Evolutionary conservation across 495 filamentous ascomycete species (phyloP).

Genomic region (Xylaria longipes): DNA sequence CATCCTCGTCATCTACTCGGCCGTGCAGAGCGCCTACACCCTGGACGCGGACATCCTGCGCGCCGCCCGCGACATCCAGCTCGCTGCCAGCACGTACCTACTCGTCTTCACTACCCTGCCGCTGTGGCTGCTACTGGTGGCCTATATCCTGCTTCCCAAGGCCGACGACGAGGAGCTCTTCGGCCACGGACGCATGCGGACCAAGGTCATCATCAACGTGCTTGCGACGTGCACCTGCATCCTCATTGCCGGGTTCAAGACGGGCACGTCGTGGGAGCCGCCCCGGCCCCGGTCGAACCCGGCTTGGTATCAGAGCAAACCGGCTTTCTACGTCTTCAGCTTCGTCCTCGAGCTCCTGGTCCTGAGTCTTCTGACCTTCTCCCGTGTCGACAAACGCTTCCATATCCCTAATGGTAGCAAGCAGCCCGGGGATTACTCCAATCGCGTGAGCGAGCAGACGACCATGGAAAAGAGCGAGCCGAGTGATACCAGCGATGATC

Average conservation of each 20-base stretch:
- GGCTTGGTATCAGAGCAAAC: slow-evolving; percentile 71
- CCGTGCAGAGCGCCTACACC: slow-evolving; percentile 61
- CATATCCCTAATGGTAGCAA: slow-evolving; percentile 62
- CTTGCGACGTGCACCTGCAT: slow-evolving; percentile 61
- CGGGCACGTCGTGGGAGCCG: slow-evolving; percentile 61
- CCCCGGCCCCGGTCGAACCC: slow-evolving; percentile 60
- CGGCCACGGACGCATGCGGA: slow-evolving; percentile 67
- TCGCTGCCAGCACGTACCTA: slow-evolving; percentile 71
- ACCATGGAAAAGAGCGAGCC: slow-evolving; percentile 16
- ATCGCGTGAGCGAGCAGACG: neutral
- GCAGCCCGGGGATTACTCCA: slow-evolving; percentile 49
- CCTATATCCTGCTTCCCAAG: slow-evolving; percentile 58
- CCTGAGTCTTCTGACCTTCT: slow-evolving; percentile 64
- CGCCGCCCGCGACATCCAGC: slow-evolving; percentile 66
- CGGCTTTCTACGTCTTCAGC: slow-evolving; percentile 81
- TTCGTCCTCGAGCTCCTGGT: slow-evolving; percentile 75
- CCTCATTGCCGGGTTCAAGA: slow-evolving; percentile 71
- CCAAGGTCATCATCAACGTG: slow-evolving; percentile 68
- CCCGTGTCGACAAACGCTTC: slow-evolving; percentile 77
- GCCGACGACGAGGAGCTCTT: slow-evolving; percentile 66
- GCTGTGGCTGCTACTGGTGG: slow-evolving; percentile 64
- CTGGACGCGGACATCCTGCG: slow-evolving; percentile 53
- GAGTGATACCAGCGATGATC: neutral
- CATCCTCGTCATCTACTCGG: slow-evolving; percentile 71
- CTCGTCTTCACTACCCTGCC: slow-evolving; percentile 76